Percentiles rank a stretch among this genome's conserved stretches.
phyloP scores from a whole-genome alignment of 2,329 filamentous ascomycete genomes.

The Hypoxylon sp. region DNA sequence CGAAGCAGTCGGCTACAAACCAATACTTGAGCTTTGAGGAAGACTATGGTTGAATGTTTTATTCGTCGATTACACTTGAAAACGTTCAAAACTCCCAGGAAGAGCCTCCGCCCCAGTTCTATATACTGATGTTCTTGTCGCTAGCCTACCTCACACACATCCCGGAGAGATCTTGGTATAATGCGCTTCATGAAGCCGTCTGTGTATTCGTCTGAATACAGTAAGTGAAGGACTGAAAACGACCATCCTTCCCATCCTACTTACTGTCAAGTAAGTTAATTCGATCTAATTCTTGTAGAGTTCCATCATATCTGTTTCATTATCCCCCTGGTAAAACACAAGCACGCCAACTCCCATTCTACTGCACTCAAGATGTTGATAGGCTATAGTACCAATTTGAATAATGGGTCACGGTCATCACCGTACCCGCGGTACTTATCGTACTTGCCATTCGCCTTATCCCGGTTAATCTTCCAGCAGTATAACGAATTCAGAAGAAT shows the following conservation, averaged over 20 bases:
- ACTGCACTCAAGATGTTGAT: neutral
- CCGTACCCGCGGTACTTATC: constrained; percentile 69
- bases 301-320: constrained; percentile 10
- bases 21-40: neutral
- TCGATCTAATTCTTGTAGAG: constrained; percentile 19
- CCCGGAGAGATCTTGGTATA: constrained; percentile 17
- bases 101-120: constrained; percentile 11
- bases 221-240: constrained; percentile 17
- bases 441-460: constrained; percentile 73
- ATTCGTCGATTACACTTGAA: constrained; percentile 20
- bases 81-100: constrained; percentile 12
- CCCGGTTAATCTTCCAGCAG: constrained; percentile 74
- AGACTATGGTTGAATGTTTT: constrained; percentile 16
- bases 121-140: constrained; percentile 22
- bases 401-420: constrained; percentile 75
- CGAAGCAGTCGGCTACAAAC: neutral
- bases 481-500: constrained; percentile 73
- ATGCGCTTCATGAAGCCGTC: constrained; percentile 9
- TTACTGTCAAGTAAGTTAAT: constrained; percentile 5
- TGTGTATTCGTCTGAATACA: constrained; percentile 6
- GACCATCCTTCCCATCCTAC: constrained; percentile 3
- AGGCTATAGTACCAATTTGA: constrained; percentile 70
- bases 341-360: constrained; percentile 1
- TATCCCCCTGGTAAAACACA: constrained; percentile 14
- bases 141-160: constrained; percentile 16